Conservation (phyloP, 2,329 filamentous ascomycete genomes). For the Aspergillus sp. region DNA sequence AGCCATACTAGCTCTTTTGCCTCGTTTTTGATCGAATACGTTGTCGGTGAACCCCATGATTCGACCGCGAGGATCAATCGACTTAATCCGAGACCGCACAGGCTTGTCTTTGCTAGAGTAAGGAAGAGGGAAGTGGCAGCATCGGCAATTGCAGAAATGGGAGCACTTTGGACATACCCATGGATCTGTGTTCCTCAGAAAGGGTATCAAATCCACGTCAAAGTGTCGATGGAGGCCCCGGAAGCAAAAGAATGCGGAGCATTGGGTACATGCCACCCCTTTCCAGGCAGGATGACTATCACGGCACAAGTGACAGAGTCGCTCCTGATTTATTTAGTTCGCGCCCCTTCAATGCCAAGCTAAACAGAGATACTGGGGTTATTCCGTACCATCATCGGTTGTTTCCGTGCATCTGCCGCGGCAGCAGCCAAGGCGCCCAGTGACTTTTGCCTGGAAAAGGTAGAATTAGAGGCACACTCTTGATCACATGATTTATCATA, state of each 20-base stretch:
- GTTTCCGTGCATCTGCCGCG: constrained; percentile 27
- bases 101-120: constrained; percentile 40
- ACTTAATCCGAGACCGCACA: constrained; percentile 35
- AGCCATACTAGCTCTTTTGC: constrained; percentile 18
- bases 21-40: constrained; percentile 41
- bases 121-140: constrained; percentile 37
- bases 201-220: constrained; percentile 34
- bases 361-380: constrained; percentile 6
- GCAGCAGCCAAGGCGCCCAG: constrained; percentile 28
- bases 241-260: constrained; percentile 40
- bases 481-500: too few relatives aligned
- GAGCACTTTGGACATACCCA: constrained; percentile 40
- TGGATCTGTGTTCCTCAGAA: constrained; percentile 31
- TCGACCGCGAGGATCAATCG: constrained; percentile 35
- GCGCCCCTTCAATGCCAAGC: background rate
- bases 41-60: constrained; percentile 41
- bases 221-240: constrained; percentile 41
- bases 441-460: constrained; percentile 13
- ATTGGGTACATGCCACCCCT: constrained; percentile 34
- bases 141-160: constrained; percentile 39
- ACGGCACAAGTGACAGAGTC: constrained; percentile 39
- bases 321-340: constrained; percentile 25
- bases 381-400: constrained; percentile 23
- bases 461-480: background rate
- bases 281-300: constrained; percentile 41